phyloP scores from a whole-genome alignment of 805 yeast species.

The Myxozyma melibiosi region DNA sequence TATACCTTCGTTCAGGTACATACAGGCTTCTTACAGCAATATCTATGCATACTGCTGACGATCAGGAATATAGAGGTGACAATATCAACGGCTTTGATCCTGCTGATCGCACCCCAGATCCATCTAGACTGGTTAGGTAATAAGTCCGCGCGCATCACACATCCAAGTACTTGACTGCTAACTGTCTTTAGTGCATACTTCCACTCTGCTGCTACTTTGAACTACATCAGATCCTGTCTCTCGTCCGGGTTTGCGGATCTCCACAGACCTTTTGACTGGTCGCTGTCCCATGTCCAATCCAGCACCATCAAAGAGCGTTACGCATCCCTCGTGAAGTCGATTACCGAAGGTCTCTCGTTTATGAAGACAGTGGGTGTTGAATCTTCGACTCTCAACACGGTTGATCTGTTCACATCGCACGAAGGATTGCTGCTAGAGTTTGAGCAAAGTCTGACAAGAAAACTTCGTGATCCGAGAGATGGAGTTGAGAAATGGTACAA shows the following conservation, averaged over 20 bases:
- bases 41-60: background rate
- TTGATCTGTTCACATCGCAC: conserved; percentile 48
- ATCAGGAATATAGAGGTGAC: conserved; percentile 42
- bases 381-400: conserved; percentile 37
- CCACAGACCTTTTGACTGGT: conserved; percentile 47
- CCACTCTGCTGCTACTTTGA: conserved; percentile 50
- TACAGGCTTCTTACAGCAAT: background rate
- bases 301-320: conserved; percentile 45
- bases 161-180: background rate
- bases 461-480: conserved; percentile 35
- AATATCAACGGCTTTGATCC: conserved; percentile 49
- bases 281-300: conserved; percentile 45
- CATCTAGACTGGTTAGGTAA: conserved; percentile 43
- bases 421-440: conserved; percentile 48
- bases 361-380: conserved; percentile 48
- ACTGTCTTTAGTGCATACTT: conserved; percentile 42
- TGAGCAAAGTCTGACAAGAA: conserved; percentile 47
- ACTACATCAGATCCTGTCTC: conserved; percentile 44
- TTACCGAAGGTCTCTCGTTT: conserved; percentile 45
- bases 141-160: no score
- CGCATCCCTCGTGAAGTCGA: conserved; percentile 43
- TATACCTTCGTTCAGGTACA: conserved; percentile 44
- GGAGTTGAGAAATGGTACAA: conserved; percentile 41
- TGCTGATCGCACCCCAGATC: conserved; percentile 46
- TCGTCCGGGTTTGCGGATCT: conserved; percentile 48